Base-by-base conservation (phyloP, 371 early-diverging fungal species). In the Mucor racemosus region DNA sequence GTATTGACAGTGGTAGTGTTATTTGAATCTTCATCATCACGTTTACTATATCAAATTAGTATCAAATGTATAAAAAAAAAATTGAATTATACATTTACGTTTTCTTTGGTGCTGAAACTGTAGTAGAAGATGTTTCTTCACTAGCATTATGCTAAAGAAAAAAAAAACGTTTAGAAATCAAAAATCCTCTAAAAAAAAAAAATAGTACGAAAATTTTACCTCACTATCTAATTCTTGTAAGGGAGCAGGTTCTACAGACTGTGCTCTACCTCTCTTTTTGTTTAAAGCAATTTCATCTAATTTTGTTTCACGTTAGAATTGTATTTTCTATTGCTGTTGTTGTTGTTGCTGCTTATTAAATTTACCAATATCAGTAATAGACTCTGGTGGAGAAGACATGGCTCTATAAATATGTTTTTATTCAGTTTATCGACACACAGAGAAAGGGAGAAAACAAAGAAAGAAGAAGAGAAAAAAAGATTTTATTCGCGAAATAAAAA, bases 241-340 rank as follows among this genome's bases (percentile, higher is more conserved):
- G 41, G 64, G 21, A 46, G 38, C 56, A 38, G 82, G 82, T 53
- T 81, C 82, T 42, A 72, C 79, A 21, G 82, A 81, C 38, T 75
- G 76, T 39, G 79, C 79, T 61, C 82, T 77, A 55, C 73, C 79
- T 72, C 82, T 69, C 54, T 81, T 81, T 46, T 77, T 79, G 44
- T 75, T 76, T 40, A 72, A 65, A 17, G 69, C 65, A 62, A 70
- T 64, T 48, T 81, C 81, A 39, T 81, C 78, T 77, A 72, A 5
- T 19, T 26, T 26, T 26, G 26, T 26, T 26, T 26, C 26, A 26
- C 26, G 26, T 26, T 26, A 26, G 26, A 26, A 26, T 26, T 26
- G 26, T 26, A 26, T 26, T 26, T 26, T 26, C 3, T 26, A 26
- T 26, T 1, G 26, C 3, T 26, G 26, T 26, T 26, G 26, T 26